These are phyloP conservation scores for Melaleuca alternifolia DNA, from an alignment of 345 rosid genomes.

Conservation along the genomic window DNA sequence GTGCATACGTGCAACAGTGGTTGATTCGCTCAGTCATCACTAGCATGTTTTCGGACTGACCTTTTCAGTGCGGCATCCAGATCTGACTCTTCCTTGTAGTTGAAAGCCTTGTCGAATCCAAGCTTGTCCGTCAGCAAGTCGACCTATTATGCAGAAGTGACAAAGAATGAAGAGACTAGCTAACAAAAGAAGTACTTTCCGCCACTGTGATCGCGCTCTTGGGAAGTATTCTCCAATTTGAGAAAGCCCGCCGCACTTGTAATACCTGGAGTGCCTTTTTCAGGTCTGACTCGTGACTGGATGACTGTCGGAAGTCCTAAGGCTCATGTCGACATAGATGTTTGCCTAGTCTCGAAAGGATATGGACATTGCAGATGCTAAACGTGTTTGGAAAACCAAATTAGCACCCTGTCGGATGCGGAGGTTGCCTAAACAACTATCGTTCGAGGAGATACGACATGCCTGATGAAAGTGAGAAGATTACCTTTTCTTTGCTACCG, in stretches of 20 bases:
- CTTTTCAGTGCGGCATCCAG: not conserved
- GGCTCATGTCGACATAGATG: not conserved
- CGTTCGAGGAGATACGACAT: not conserved
- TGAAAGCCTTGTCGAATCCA: not conserved
- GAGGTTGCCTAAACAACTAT: not conserved
- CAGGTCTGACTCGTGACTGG: not conserved
- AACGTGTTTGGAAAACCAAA: not conserved
- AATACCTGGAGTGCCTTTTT: no score
- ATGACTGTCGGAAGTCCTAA: not conserved
- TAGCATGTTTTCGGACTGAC: not conserved
- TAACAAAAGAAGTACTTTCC: not conserved
- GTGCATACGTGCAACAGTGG: not conserved
- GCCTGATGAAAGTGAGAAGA: not conserved
- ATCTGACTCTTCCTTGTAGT: conserved; percentile 1
- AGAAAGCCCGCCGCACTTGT: not conserved
- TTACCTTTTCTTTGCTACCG: not conserved
- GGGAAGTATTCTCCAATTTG: not conserved
- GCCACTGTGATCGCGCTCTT: not conserved
- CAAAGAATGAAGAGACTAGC: not conserved
- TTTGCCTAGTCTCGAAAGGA: not conserved
- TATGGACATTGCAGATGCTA: not conserved
- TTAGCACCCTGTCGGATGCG: not conserved
- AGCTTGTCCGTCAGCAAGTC: not conserved
- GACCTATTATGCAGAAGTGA: not conserved
- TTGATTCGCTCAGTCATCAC: not conserved